phyloP scores from a whole-genome alignment of 192 early-diverging fungal species.

The Podila epicladia region DNA sequence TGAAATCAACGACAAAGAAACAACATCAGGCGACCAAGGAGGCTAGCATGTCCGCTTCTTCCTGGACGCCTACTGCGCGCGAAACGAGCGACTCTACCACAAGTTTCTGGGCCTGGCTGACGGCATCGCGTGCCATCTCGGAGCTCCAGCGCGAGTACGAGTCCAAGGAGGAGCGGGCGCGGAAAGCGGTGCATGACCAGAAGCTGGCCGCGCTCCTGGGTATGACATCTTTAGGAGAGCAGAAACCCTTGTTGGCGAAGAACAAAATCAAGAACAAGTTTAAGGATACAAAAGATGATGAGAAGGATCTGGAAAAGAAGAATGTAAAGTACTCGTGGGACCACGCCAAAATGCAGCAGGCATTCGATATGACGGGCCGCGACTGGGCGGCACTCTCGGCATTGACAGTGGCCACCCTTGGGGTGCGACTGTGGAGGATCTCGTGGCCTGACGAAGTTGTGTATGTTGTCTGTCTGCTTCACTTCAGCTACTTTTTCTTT shows the following conservation, averaged over 20 bases:
- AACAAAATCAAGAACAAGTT: too few relatives aligned
- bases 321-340: constrained; percentile 8
- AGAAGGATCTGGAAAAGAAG: constrained; percentile 10
- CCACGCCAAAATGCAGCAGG: not conserved
- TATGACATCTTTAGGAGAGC: too few relatives aligned
- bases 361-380: not conserved
- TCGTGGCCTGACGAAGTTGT: constrained; percentile 40
- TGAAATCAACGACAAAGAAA: not conserved
- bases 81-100: not conserved
- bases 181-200: not conserved
- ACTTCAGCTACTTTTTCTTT: not conserved
- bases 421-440: constrained; percentile 41
- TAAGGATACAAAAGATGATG: not conserved
- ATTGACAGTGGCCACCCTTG: constrained; percentile 25
- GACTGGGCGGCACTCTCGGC: constrained; percentile 21
- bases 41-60: not conserved
- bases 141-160: not conserved
- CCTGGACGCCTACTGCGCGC: not conserved
- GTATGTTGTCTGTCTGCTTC: constrained; percentile 32
- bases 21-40: not conserved
- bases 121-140: not conserved
- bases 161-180: not conserved
- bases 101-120: not conserved
- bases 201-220: too few relatives aligned
- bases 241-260: too few relatives aligned